phyloP scores from a whole-genome alignment of 768 basidiomycete species.

The Asterophora lycoperdoides region DNA sequence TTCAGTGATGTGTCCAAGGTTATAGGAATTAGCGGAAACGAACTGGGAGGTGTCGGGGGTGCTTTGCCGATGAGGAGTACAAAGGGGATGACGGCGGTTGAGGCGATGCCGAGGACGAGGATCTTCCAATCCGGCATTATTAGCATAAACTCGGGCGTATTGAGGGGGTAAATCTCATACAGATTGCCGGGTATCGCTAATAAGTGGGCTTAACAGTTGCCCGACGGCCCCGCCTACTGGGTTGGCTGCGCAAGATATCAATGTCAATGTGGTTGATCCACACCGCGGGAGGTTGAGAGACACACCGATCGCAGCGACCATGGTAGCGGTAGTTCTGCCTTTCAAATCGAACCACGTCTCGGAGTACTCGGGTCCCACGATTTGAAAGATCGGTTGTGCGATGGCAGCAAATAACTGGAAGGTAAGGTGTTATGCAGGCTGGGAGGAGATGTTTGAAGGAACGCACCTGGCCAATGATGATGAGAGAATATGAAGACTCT shows the following conservation, averaged over 20 bases:
- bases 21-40: slow-evolving; percentile 11
- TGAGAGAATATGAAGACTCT: slow-evolving; percentile 53
- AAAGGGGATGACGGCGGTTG: slow-evolving; percentile 55
- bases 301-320: slow-evolving; percentile 50
- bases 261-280: neutral
- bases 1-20: neutral
- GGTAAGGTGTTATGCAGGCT: neutral
- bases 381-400: slow-evolving; percentile 70
- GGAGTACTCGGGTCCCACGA: slow-evolving; percentile 76
- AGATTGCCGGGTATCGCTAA: slow-evolving; percentile 50
- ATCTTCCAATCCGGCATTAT: slow-evolving; percentile 36
- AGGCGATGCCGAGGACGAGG: slow-evolving; percentile 66
- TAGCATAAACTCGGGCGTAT: neutral
- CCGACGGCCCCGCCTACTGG: slow-evolving; percentile 72
- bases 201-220: slow-evolving; percentile 65
- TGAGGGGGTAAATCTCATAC: slow-evolving; percentile 33
- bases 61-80: slow-evolving; percentile 53
- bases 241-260: slow-evolving; percentile 48
- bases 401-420: slow-evolving; percentile 56
- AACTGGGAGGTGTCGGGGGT: slow-evolving; percentile 81
- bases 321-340: slow-evolving; percentile 74
- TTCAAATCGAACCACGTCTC: slow-evolving; percentile 79
- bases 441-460: neutral
- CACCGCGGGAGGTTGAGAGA: neutral
- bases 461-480: slow-evolving; percentile 69